Conservation (phyloP, 805 yeast species). For the Candida boleticola region DNA sequence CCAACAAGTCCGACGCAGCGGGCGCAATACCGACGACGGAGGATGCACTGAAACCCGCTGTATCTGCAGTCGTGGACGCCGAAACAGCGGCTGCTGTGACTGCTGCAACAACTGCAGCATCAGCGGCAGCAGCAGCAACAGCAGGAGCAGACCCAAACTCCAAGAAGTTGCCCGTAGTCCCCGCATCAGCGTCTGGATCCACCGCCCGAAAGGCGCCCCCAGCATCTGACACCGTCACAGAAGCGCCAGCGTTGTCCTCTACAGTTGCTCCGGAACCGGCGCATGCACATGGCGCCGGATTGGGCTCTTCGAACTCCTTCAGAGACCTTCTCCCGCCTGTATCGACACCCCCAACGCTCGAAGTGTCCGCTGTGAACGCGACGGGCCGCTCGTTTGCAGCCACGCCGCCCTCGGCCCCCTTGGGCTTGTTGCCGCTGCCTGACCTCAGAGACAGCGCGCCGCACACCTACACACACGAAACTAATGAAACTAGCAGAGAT, state of each 20-base stretch:
- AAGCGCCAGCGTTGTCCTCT: too few relatives aligned
- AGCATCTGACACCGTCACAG: too few relatives aligned
- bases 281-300: neutral
- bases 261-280: too few relatives aligned
- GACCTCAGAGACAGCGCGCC: neutral
- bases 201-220: too few relatives aligned
- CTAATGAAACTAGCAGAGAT: neutral
- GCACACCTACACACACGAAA: too few relatives aligned
- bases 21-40: too few relatives aligned
- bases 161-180: too few relatives aligned
- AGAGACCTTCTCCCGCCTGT: conserved; percentile 1
- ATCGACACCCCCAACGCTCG: neutral
- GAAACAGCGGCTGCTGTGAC: neutral
- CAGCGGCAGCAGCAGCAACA: neutral
- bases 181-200: too few relatives aligned
- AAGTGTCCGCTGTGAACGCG: neutral
- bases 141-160: too few relatives aligned
- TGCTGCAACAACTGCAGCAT: neutral
- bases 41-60: too few relatives aligned
- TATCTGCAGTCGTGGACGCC: neutral
- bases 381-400: neutral
- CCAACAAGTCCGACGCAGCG: too few relatives aligned
- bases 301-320: neutral
- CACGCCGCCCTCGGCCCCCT: neutral
- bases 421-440: neutral